Conservation (phyloP, 495 filamentous ascomycete genomes). For the Viridothelium virens region DNA sequence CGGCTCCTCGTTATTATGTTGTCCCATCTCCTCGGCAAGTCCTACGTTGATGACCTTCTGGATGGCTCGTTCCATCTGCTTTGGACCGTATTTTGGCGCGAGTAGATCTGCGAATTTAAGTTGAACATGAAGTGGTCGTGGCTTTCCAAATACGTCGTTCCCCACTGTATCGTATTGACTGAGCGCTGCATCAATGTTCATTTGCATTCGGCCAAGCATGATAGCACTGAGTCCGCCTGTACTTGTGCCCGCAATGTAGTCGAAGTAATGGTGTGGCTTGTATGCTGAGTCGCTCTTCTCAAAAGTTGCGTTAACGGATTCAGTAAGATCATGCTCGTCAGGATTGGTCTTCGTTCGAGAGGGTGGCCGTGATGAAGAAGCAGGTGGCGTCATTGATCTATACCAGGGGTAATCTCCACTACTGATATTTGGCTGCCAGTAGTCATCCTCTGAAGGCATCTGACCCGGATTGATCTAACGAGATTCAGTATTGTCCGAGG, state of each 20-base stretch:
- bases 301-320: not conserved
- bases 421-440: constrained; percentile 3
- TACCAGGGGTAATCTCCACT: constrained; percentile 7
- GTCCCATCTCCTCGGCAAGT: not conserved
- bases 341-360: not conserved
- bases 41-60: constrained; percentile 1
- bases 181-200: constrained; percentile 8
- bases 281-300: not conserved
- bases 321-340: not conserved
- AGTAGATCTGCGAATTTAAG: constrained; percentile 1
- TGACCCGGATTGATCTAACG: not conserved
- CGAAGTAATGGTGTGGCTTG: constrained; percentile 20
- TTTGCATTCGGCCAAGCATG: constrained; percentile 18
- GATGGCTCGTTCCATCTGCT: constrained; percentile 6
- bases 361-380: not conserved
- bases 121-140: constrained; percentile 2
- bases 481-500: not conserved
- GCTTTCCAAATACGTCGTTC: constrained; percentile 3
- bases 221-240: constrained; percentile 20
- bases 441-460: not conserved
- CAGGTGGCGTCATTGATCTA: not conserved
- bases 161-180: constrained; percentile 5
- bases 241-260: constrained; percentile 20
- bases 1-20: constrained; percentile 2
- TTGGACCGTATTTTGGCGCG: constrained; percentile 5